These are phyloP conservation scores for Cercospora brassicicola DNA, from an alignment of 2,329 filamentous ascomycete genomes.

Conservation along the genomic window DNA sequence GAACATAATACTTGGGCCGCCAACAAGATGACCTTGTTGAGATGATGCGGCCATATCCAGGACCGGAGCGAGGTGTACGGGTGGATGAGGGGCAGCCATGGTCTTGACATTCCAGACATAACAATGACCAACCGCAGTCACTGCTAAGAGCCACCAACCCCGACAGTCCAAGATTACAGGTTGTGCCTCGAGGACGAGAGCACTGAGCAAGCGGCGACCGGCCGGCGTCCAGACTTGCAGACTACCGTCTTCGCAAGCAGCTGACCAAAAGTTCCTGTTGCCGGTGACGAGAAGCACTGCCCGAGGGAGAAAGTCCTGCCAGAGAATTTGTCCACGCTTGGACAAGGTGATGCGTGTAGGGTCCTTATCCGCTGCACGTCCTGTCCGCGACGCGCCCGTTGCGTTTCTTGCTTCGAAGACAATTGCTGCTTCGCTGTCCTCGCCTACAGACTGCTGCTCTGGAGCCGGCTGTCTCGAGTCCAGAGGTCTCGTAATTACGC, in stretches of 20 bases:
- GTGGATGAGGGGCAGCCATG: slow-evolving; percentile 75
- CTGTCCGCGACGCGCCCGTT: slow-evolving; percentile 58
- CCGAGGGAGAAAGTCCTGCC: slow-evolving; percentile 90
- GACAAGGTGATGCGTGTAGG: slow-evolving; percentile 80
- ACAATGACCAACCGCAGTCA: slow-evolving; percentile 83
- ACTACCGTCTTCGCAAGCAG: slow-evolving; percentile 87
- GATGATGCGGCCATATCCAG: slow-evolving; percentile 82
- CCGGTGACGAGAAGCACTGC: slow-evolving; percentile 88
- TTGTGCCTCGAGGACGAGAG: slow-evolving; percentile 84
- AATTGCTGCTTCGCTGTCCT: slow-evolving; percentile 61
- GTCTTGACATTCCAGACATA: slow-evolving; percentile 92
- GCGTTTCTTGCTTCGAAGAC: slow-evolving; percentile 90
- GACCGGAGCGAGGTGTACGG: slow-evolving; percentile 82
- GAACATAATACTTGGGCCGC: slow-evolving; percentile 81
- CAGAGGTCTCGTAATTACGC: slow-evolving; percentile 76
- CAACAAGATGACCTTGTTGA: slow-evolving; percentile 74
- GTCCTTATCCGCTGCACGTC: slow-evolving; percentile 66
- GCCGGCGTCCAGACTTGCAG: slow-evolving; percentile 91
- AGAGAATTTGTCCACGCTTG: slow-evolving; percentile 76
- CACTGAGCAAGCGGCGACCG: slow-evolving; percentile 79
- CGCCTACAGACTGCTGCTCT: slow-evolving; percentile 47
- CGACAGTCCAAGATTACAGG: slow-evolving; percentile 91
- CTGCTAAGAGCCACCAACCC: slow-evolving; percentile 83
- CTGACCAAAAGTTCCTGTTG: slow-evolving; percentile 87
- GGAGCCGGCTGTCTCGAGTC: slow-evolving; percentile 60